These are phyloP conservation scores for Cladosporium sp. DNA, from an alignment of 2,329 filamentous ascomycete genomes.

Conservation along the genomic window DNA sequence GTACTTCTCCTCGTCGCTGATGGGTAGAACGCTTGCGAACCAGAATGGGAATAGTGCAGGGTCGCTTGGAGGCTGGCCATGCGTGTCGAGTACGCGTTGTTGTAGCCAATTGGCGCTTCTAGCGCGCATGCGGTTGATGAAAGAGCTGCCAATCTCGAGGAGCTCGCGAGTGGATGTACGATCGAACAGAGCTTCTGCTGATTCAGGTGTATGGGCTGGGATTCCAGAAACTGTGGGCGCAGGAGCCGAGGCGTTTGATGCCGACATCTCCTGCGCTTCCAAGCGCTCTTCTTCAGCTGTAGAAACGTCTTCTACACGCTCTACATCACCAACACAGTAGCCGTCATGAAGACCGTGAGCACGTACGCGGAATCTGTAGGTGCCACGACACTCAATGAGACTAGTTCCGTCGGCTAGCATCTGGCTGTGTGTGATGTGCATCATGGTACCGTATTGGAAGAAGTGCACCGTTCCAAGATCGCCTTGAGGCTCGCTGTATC, in stretches of 20 bases:
- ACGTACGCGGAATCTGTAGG: slow-evolving; percentile 71
- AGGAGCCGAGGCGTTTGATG: slow-evolving; percentile 16
- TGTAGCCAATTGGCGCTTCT: slow-evolving; percentile 72
- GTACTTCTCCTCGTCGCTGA: slow-evolving; percentile 76
- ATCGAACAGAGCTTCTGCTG: slow-evolving; percentile 41
- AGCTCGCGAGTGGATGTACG: slow-evolving; percentile 67
- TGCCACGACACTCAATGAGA: slow-evolving; percentile 70
- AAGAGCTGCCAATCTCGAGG: slow-evolving; percentile 61
- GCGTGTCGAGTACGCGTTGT: slow-evolving; percentile 65
- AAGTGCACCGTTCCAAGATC: slow-evolving; percentile 55
- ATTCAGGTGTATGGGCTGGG: slow-evolving; percentile 10
- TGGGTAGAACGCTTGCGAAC: slow-evolving; percentile 78
- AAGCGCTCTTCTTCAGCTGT: slow-evolving; percentile 73
- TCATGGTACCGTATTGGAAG: slow-evolving; percentile 70
- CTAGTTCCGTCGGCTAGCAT: slow-evolving; percentile 76
- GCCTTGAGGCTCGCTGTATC: slow-evolving; percentile 48
- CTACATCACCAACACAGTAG: slow-evolving; percentile 70
- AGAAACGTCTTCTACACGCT: slow-evolving; percentile 77
- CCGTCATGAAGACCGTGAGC: slow-evolving; percentile 65
- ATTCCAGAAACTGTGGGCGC: slow-evolving; percentile 26
- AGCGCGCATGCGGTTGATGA: slow-evolving; percentile 64
- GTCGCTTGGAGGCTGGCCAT: slow-evolving; percentile 73
- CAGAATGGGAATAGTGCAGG: slow-evolving; percentile 81
- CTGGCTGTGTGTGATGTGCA: slow-evolving; percentile 71
- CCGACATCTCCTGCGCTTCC: slow-evolving; percentile 64